Evolutionary conservation across 331 rosid species (phyloP), one percentile per base, ranked within the genome.

Genomic region (Ulmus americana): DNA sequence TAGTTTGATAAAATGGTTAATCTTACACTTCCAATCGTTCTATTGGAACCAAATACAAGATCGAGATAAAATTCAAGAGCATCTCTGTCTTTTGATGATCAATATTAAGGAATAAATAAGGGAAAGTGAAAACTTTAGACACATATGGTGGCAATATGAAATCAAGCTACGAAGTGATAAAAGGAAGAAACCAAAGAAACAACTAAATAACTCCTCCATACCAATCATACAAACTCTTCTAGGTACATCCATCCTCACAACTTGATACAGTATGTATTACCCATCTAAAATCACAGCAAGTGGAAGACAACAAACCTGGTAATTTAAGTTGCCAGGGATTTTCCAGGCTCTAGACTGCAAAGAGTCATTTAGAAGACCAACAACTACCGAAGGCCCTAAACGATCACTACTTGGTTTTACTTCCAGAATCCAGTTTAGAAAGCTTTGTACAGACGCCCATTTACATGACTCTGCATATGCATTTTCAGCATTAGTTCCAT

Each of bases 371-470:
- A 84, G 61, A 69, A 79, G 79, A 55, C 97, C 86, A 67, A 74
- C 59, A 67, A 81, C 91, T 49, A 55, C 66, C 76, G 84, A 77
- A 0, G 87, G 82, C 71, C 97, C 97, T 39, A 90, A 69, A 41
- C 97, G 87, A 66, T 79, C 79, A 1, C 59, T 71, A 20, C 74
- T 61, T 14, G 81, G 83, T 59, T 73, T 85, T 74, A 80, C 89
- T 80, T 82, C 89, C 74, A 71, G n/a, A 69, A 83, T 87, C 91
- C 71, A 82, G 69, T 70, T 83, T 68, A 74, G 78, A 84, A 95
- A 87, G 78, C 76, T 82, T 45, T 67, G 69, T 20, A 74, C 67
- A 40, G 95, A 85, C 86, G 80, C 80, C 97, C 97, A 87, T 64
- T 74, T 82, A 71, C 62, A 74, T 10, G 65, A 70, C 55, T 82